A percentile compares a stretch with the other conserved stretches of the same genome.
Evolutionary conservation across 371 early-diverging fungal species (phyloP).

Genomic region (Cokeromyces recurvatus): DNA sequence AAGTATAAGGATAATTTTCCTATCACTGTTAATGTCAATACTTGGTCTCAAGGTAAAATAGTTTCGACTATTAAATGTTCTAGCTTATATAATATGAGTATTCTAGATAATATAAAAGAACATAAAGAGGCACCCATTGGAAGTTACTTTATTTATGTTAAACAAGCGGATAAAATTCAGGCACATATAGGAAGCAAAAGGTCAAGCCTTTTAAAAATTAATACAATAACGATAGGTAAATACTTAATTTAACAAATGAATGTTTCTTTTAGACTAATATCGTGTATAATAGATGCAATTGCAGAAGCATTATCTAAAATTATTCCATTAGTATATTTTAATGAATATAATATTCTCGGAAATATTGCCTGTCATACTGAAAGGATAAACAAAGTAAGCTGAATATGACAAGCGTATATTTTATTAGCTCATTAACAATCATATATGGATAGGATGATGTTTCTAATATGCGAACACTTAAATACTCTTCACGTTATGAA

Average conservation of each 20-base stretch:
- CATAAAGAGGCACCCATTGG: slow-evolving; percentile 19
- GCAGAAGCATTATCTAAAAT: slow-evolving; percentile 3
- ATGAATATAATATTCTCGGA: slow-evolving; percentile 7
- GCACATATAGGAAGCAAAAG: slow-evolving; percentile 23
- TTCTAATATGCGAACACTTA: slow-evolving; percentile 65
- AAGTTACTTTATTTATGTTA: slow-evolving; percentile 20
- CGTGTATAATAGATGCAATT: too few relatives aligned
- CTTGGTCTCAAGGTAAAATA: too few relatives aligned
- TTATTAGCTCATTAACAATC: not conserved
- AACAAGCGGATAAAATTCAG: slow-evolving; percentile 3
- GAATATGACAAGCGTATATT: too few relatives aligned
- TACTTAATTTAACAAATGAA: too few relatives aligned
- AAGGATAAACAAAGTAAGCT: slow-evolving; percentile 14
- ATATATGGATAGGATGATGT: slow-evolving; percentile 37
- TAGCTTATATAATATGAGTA: too few relatives aligned
- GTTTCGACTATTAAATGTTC: too few relatives aligned
- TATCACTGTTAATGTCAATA: slow-evolving; percentile 1
- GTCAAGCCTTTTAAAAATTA: slow-evolving; percentile 12
- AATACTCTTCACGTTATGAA: slow-evolving; percentile 75
- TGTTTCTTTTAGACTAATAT: not conserved
- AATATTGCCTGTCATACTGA: slow-evolving; percentile 16
- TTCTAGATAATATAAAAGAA: not conserved
- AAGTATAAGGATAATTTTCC: slow-evolving; percentile 12
- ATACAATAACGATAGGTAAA: slow-evolving; percentile 5
- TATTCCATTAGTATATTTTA: slow-evolving; percentile 16